Percentiles rank a stretch among this genome's conserved stretches.
Evolutionary conservation across 2,329 filamentous ascomycete species (phyloP).

Genomic region (Berkeleyomyces basicola): DNA sequence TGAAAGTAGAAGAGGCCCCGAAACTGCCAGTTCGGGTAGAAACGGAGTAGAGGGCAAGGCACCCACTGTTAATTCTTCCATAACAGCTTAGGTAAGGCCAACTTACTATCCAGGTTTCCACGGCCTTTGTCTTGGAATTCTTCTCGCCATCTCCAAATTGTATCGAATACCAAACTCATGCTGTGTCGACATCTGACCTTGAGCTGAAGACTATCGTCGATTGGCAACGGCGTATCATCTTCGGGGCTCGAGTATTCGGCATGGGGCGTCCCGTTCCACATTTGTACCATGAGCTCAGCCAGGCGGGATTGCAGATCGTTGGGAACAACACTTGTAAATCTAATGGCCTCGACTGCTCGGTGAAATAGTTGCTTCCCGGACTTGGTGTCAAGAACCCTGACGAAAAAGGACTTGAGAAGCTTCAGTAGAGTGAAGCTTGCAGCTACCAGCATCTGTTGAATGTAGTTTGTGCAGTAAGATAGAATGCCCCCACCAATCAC

Average conservation of each 20-base stretch:
- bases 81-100: not conserved
- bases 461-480: slow-evolving; percentile 55
- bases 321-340: slow-evolving; percentile 55
- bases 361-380: slow-evolving; percentile 54
- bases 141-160: slow-evolving; percentile 72
- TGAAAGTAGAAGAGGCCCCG: not conserved
- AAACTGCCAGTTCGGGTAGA: not conserved
- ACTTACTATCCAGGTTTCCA: slow-evolving; percentile 54
- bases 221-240: slow-evolving; percentile 31
- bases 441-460: slow-evolving; percentile 74
- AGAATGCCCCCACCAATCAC: slow-evolving; percentile 37
- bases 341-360: slow-evolving; percentile 51
- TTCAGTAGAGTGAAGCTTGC: slow-evolving; percentile 64
- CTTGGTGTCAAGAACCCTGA: slow-evolving; percentile 52
- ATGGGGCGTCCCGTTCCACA: slow-evolving; percentile 55
- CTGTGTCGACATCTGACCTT: slow-evolving; percentile 73
- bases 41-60: not conserved
- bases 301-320: slow-evolving; percentile 69
- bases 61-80: not conserved
- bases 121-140: slow-evolving; percentile 58
- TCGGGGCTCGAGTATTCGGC: slow-evolving; percentile 32
- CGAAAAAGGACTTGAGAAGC: slow-evolving; percentile 61
- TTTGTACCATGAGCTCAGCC: slow-evolving; percentile 72
- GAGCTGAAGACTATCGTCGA: slow-evolving; percentile 59
- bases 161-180: slow-evolving; percentile 73